A percentile compares a stretch with the other conserved stretches of the same genome.
Conservation (phyloP, 176 grass and related monocot species). For the Lolium perenne region DNA sequence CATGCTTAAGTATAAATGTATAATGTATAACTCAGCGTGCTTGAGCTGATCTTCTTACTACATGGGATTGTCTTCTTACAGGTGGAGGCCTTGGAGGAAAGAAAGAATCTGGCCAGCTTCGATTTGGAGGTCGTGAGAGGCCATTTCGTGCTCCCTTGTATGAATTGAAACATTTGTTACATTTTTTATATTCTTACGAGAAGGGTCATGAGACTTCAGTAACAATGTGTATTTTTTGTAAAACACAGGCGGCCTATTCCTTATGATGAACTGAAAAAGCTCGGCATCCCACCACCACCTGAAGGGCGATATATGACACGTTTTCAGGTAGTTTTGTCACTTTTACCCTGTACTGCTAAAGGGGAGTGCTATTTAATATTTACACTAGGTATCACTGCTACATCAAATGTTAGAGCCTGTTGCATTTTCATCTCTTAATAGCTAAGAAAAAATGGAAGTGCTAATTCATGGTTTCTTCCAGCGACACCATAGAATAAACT, state of each 20-base stretch:
- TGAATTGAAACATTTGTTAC: conserved; percentile 32
- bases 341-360: not conserved
- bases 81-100: conserved; percentile 91
- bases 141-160: conserved; percentile 98
- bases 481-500: too few relatives aligned
- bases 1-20: conserved; percentile 15
- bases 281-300: conserved; percentile 86
- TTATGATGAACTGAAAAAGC: conserved; percentile 81
- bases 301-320: conserved; percentile 81
- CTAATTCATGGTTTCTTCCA: too few relatives aligned
- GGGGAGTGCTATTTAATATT: too few relatives aligned
- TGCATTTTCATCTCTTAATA: too few relatives aligned
- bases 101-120: conserved; percentile 98
- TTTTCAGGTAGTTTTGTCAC: conserved; percentile 57
- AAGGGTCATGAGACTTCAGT: not conserved
- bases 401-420: too few relatives aligned
- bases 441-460: too few relatives aligned
- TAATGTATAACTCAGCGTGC: conserved; percentile 19
- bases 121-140: conserved; percentile 95
- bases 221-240: conserved; percentile 35
- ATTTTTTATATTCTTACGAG: not conserved
- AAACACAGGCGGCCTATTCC: conserved; percentile 74
- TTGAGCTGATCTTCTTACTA: conserved; percentile 30
- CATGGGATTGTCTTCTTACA: conserved; percentile 35
- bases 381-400: too few relatives aligned